These are phyloP conservation scores for Volvariella surrecta DNA, from an alignment of 1,284 basidiomycete species.

Conservation along the genomic window DNA sequence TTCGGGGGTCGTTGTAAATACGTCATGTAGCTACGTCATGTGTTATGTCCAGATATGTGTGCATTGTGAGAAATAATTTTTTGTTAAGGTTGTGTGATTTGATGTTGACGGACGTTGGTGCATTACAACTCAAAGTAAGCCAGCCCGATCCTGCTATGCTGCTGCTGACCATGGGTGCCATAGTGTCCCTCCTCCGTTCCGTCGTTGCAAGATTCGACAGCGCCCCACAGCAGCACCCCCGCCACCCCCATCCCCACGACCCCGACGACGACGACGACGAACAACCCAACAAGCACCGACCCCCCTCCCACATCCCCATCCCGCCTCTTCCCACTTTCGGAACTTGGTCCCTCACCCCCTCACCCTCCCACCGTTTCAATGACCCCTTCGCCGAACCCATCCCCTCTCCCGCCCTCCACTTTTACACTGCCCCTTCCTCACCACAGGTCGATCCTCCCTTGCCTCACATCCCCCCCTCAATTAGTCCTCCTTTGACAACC, in stretches of 20 bases:
- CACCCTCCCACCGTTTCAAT: conserved; percentile 13
- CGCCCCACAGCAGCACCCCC: conserved; percentile 1
- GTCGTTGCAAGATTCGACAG: background rate
- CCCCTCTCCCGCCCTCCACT: conserved; percentile 19
- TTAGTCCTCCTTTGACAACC: conserved; percentile 11
- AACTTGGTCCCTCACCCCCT: conserved; percentile 12
- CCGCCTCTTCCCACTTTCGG: conserved; percentile 19
- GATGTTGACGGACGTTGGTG: no score
- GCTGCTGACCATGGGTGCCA: background rate
- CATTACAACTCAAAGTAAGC: no score
- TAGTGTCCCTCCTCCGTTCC: background rate
- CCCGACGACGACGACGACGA: conserved; percentile 5
- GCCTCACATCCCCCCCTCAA: conserved; percentile 16
- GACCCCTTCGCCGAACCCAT: conserved; percentile 13
- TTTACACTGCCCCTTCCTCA: conserved; percentile 30
- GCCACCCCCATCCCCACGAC: background rate
- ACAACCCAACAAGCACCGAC: conserved; percentile 10
- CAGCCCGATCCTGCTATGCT: background rate
- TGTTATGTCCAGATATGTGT: conserved; percentile 5
- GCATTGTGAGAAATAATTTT: background rate
- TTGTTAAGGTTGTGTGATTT: no score
- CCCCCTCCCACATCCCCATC: conserved; percentile 25
- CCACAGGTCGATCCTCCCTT: conserved; percentile 19
- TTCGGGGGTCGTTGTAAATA: conserved; percentile 43
- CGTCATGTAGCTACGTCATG: conserved; percentile 15